phyloP scores from a whole-genome alignment of 306 rosid genomes.

The Medicago lupulina region DNA sequence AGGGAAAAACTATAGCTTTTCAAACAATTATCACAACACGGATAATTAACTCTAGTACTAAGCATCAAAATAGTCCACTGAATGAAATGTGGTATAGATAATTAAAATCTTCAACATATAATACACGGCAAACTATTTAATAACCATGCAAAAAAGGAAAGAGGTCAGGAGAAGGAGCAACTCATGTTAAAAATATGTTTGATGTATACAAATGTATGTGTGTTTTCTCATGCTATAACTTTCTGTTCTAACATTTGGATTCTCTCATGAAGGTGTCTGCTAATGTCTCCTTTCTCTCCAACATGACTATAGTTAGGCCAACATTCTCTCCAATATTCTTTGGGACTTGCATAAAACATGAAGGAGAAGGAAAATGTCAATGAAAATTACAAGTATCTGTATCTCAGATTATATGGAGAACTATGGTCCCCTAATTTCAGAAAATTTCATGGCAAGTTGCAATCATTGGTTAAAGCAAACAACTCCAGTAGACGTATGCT shows the following conservation, averaged over 20 bases:
- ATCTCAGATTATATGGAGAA: slow-evolving; percentile 12
- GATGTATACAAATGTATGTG: neutral
- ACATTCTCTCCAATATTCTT: neutral
- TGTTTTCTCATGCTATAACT: neutral
- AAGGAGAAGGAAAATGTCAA: slow-evolving; percentile 26
- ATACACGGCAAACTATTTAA: slow-evolving; percentile 9
- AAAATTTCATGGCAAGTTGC: neutral
- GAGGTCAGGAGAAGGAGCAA: neutral
- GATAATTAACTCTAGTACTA: slow-evolving; percentile 2
- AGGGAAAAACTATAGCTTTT: slow-evolving; percentile 23
- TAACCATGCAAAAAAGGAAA: neutral
- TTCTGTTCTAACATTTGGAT: neutral
- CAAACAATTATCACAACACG: slow-evolving; percentile 10
- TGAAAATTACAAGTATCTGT: slow-evolving; percentile 26
- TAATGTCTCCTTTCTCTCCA: slow-evolving; percentile 15
- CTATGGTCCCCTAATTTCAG: slow-evolving; percentile 10
- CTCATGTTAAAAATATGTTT: neutral
- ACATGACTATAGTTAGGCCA: slow-evolving; percentile 13
- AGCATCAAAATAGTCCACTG: slow-evolving; percentile 17
- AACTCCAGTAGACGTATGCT: neutral
- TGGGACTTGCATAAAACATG: slow-evolving; percentile 1
- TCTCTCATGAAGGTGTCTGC: slow-evolving; percentile 7
- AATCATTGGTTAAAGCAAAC: slow-evolving; percentile 21
- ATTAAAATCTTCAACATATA: neutral
- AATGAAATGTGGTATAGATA: slow-evolving; percentile 9